Evolutionary conservation across 2,329 filamentous ascomycete species (phyloP).

Genomic region (Zymoseptoria passerinii): DNA sequence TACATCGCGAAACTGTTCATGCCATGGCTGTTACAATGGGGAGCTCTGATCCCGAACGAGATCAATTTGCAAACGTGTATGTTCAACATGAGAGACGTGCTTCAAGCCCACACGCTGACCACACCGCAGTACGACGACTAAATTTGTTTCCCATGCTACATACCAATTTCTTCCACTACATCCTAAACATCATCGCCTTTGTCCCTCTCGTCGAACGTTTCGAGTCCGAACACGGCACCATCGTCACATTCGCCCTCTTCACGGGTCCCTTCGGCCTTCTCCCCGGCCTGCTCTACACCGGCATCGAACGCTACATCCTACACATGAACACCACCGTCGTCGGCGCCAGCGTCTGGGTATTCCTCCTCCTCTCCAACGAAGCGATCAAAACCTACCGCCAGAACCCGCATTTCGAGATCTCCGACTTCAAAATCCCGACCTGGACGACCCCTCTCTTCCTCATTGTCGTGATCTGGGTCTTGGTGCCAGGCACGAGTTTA

Average conservation of each 20-base stretch:
- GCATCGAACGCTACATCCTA: constrained; percentile 67
- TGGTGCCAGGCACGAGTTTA: constrained; percentile 75
- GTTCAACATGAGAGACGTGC: constrained; percentile 27
- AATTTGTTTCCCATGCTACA: constrained; percentile 92
- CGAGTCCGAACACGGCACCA: constrained; percentile 82
- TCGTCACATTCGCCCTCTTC: constrained; percentile 80
- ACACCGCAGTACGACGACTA: constrained; percentile 67
- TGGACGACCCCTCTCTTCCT: constrained; percentile 82
- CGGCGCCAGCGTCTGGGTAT: constrained; percentile 89
- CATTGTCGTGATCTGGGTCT: constrained; percentile 62
- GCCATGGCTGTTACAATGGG: constrained; percentile 69
- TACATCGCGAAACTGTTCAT: constrained; percentile 63
- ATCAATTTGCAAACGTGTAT: constrained; percentile 62
- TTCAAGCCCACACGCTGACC: background rate
- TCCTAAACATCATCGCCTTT: constrained; percentile 71
- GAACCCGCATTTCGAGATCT: constrained; percentile 66
- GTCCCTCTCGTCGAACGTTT: constrained; percentile 89
- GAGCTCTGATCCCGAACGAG: constrained; percentile 67
- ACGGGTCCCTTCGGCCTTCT: constrained; percentile 59
- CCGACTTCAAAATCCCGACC: constrained; percentile 69
- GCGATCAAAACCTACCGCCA: constrained; percentile 75
- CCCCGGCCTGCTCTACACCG: constrained; percentile 71
- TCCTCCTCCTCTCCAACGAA: constrained; percentile 76
- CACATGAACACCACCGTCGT: constrained; percentile 64
- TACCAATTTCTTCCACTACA: constrained; percentile 66